Evolutionary conservation across 1,284 basidiomycete species (phyloP), one percentile per base, ranked within the genome.

Genomic region (Nidula niveotomentosa): DNA sequence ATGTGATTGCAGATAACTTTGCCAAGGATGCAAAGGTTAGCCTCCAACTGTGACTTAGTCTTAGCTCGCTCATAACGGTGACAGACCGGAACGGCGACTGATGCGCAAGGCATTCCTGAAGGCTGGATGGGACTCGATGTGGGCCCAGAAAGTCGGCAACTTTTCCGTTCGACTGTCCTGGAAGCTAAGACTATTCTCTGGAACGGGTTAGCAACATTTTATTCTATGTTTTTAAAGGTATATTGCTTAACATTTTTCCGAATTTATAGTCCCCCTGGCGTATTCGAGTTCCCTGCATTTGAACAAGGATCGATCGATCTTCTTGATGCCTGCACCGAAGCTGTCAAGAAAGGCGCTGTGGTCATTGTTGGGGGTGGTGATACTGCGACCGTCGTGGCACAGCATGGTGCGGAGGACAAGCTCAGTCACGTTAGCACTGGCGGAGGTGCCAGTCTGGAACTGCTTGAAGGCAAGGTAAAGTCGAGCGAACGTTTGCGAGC

Each of bases 371-470:
- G 93, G 56, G 93, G 93, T 66, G 94, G 94, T 62, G 94, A 96
- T 73, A 96, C 93, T 48, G 94, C 95, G 23, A 96, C 95, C 10
- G 83, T 96, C 48, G 94, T 90, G 53, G 93, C 91, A 41, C 85
- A 95, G 62, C 85, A 93, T 66, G 77, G 77, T 10, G 84, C 84
- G 33, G 97, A 99, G 74, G 87, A 91, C 64, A 88, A 93, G 71
- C 81, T 99, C 62, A 95, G 91, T 73, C 96, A 99, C 75, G 94
- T 98, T 67, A 94, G 91, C 66, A 99, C 96, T 45, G 96, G 97
- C 61, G 97, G 97, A 61, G 96, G 96, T 63, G 96, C 96, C 47
- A 93, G 89, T 69, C 84, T 99, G 59, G 96, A 98, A 74, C 84
- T 98, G 51, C 83, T 98, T 60, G 96, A 98, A 79, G 96, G 96